phyloP scores from a whole-genome alignment of 2,329 filamentous ascomycete genomes.

The Lithohypha guttulata region DNA sequence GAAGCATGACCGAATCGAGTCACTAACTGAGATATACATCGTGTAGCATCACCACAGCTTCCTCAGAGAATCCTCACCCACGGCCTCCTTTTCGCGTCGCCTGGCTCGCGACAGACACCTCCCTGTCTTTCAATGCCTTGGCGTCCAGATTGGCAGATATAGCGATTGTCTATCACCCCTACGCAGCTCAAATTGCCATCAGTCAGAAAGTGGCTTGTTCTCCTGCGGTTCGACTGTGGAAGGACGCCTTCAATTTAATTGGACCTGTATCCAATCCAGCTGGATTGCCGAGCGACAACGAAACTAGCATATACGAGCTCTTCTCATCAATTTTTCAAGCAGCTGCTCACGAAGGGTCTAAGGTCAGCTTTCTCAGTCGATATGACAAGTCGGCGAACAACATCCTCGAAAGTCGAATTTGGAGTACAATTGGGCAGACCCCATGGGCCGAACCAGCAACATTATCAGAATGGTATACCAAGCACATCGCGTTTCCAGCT shows the following conservation, averaged over 20 bases:
- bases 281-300: conserved; percentile 5
- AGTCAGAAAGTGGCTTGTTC: conserved; percentile 29
- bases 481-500: conserved; percentile 35
- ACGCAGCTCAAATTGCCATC: conserved; percentile 36
- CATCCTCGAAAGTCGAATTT: conserved; percentile 38
- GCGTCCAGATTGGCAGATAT: conserved; percentile 31
- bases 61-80: neutral
- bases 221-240: conserved; percentile 34
- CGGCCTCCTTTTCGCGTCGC: conserved; percentile 31
- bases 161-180: conserved; percentile 37
- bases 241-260: conserved; percentile 38
- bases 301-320: conserved; percentile 8
- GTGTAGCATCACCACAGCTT: neutral
- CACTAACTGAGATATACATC: no score
- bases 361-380: conserved; percentile 35
- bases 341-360: conserved; percentile 14
- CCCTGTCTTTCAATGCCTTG: conserved; percentile 36
- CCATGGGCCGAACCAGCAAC: conserved; percentile 12
- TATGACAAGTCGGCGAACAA: conserved; percentile 42
- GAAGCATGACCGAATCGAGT: no score
- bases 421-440: conserved; percentile 36
- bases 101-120: conserved; percentile 39
- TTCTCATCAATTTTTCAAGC: conserved; percentile 23
- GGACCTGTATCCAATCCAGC: conserved; percentile 18
- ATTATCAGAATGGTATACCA: conserved; percentile 9